A percentile compares a stretch with the other conserved stretches of the same genome.
Conservation (phyloP, 2,329 filamentous ascomycete genomes). For the Hymenoscyphus repandus region DNA sequence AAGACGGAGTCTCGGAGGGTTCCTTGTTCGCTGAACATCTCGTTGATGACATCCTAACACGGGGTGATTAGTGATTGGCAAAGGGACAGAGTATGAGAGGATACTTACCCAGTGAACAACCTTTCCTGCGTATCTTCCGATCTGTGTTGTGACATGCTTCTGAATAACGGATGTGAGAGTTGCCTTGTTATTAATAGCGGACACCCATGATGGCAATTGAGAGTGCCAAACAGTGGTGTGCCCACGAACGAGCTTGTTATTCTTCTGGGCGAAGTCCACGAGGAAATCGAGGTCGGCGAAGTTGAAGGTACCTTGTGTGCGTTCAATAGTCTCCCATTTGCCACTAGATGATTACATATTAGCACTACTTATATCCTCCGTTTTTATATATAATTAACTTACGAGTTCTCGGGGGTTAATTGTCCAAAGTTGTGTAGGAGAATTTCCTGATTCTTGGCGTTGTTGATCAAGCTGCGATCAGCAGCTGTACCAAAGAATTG, state of each 20-base stretch:
- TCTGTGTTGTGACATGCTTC: conserved; percentile 52
- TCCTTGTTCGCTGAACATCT: conserved; percentile 47
- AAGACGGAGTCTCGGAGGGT: conserved; percentile 55
- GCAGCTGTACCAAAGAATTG: conserved; percentile 55
- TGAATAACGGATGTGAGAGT: conserved; percentile 50
- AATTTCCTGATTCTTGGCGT: conserved; percentile 41
- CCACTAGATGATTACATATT: not conserved
- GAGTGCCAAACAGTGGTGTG: conserved; percentile 63
- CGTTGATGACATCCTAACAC: conserved; percentile 57
- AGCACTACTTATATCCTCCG: not conserved
- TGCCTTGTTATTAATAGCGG: conserved; percentile 44
- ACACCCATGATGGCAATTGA: conserved; percentile 54
- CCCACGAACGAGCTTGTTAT: conserved; percentile 54
- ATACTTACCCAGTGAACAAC: conserved; percentile 44
- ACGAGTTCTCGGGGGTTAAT: conserved; percentile 60
- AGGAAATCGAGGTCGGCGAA: conserved; percentile 8
- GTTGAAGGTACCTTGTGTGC: conserved; percentile 27
- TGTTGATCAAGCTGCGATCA: conserved; percentile 46
- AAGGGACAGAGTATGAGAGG: not conserved
- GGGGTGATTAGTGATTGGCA: not conserved
- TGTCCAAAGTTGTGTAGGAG: conserved; percentile 56
- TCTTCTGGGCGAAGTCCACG: conserved; percentile 36
- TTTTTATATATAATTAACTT: not conserved
- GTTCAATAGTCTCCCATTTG: conserved; percentile 10
- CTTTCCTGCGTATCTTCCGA: conserved; percentile 56